Evolutionary conservation across 2,329 filamentous ascomycete genomes (phyloP), one percentile per base, ranked within the genome.

Genomic region (Colletotrichum sp.): DNA sequence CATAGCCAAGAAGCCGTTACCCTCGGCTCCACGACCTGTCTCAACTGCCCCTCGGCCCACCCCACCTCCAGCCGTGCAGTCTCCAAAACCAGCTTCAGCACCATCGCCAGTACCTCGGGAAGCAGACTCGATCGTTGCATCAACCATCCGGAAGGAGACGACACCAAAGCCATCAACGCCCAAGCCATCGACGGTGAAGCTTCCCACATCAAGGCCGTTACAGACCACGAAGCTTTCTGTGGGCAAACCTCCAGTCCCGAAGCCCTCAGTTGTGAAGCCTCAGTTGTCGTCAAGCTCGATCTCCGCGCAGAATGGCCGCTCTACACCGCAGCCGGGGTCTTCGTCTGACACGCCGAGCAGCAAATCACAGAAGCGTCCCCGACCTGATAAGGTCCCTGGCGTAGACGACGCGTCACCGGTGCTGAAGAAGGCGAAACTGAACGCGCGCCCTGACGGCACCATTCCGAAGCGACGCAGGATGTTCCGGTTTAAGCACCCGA

Each of bases 371-470:
- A 87, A 87, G 75, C 81, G 85, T 18, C 81, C 85, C 21, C 84
- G 83, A 4, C 80, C 84, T 39, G 85, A 86, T 16, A 85, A 84
- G 72, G 82, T 84, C 5, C 84, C 85, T 28, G 78, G 79, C 21
- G 79, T 84, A 6, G 84, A 85, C 49, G 78, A 80, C 30, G 78
- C 79, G 6, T 80, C 81, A 2, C 85, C 85, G 2, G 83, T 81
- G 30, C 80, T 85, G 1, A 87, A 87, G 80, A 82, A 85, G 15
- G 82, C 84, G 6, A 87, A 87, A 79, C 80, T 78, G 18, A 72
- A 59, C 26, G 18, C 82, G 8, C 83, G 85, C 16, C 74, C 80
- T 3, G 78, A 79, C 18, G 73, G 70, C 28, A 76, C 78, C 4
- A 71, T 78, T 8, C 79, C 80, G 2, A 75, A 76, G 44, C 71